A percentile compares a stretch with the other conserved stretches of the same genome.
These are phyloP conservation scores for Plantago ovata DNA, from an alignment of 257 asterid genomes.

Conservation along the genomic window DNA sequence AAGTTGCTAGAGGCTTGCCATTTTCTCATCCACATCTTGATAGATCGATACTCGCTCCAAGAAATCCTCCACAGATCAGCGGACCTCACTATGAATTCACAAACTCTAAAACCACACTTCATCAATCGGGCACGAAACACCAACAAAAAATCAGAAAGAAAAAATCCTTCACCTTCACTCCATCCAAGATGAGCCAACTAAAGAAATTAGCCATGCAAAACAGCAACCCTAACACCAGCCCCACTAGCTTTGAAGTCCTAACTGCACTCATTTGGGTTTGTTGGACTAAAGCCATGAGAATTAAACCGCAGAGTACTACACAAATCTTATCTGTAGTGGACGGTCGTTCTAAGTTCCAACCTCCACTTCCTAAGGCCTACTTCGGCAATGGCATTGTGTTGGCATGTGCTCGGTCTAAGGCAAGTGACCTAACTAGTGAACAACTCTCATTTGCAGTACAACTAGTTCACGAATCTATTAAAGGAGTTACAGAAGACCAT, in stretches of 20 bases:
- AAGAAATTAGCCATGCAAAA: background rate
- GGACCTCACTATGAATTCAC: conserved; percentile 8
- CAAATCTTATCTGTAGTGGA: conserved; percentile 11
- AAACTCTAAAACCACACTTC: conserved; percentile 4
- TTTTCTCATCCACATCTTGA: background rate
- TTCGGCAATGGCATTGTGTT: conserved; percentile 12
- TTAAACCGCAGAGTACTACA: conserved; percentile 1
- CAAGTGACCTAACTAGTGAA: background rate
- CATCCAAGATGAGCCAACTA: background rate
- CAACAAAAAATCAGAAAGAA: background rate
- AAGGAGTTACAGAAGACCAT: conserved; percentile 11
- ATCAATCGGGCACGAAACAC: background rate
- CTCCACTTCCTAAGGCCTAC: background rate
- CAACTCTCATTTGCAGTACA: background rate
- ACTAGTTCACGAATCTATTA: conserved; percentile 4
- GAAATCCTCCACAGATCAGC: conserved; percentile 5
- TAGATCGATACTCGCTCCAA: conserved; percentile 7
- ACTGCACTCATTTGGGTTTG: conserved; percentile 8
- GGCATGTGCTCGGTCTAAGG: background rate
- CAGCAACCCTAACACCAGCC: background rate
- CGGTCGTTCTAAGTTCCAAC: conserved; percentile 1
- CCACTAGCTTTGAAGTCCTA: conserved; percentile 12
- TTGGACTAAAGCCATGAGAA: conserved; percentile 13
- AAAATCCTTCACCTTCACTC: conserved; percentile 13
- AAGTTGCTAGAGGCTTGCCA: background rate